Evolutionary conservation across 2,329 filamentous ascomycete species (phyloP).

Genomic region (Fusarium incarnatum): DNA sequence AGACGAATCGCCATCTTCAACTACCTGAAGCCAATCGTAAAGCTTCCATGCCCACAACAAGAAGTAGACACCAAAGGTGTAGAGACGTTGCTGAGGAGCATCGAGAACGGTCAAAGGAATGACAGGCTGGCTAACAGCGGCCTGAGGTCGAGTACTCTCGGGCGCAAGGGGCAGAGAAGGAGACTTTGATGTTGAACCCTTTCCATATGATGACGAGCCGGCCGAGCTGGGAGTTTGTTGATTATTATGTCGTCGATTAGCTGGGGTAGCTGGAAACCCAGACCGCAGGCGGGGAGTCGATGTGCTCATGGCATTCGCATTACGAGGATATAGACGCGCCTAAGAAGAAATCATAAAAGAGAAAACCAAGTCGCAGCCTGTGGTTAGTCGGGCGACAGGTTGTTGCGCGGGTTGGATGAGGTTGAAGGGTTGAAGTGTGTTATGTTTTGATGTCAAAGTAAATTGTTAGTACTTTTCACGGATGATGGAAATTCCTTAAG

Average conservation of each 20-base stretch:
- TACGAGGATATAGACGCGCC: conserved; percentile 51
- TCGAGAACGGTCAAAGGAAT: conserved; percentile 87
- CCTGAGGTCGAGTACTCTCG: conserved; percentile 51
- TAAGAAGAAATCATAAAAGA: conserved; percentile 37
- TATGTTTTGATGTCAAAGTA: conserved; percentile 34
- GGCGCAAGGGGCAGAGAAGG: conserved; percentile 61
- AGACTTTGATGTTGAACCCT: conserved; percentile 48
- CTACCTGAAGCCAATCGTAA: conserved; percentile 84
- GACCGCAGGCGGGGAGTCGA: conserved; percentile 83
- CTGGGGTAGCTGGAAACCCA: conserved; percentile 82
- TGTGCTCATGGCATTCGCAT: conserved; percentile 85
- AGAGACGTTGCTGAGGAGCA: conserved; percentile 90
- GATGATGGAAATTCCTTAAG: conserved; percentile 45
- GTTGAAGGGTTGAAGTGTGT: conserved; percentile 23
- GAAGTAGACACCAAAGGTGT: conserved; percentile 83
- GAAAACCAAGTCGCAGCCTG: conserved; percentile 16
- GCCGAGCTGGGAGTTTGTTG: conserved; percentile 51
- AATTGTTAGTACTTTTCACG: conserved; percentile 41
- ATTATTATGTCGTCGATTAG: conserved; percentile 54
- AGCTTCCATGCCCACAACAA: conserved; percentile 83
- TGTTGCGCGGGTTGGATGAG: conserved; percentile 35
- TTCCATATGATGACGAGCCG: conserved; percentile 48
- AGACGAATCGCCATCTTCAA: conserved; percentile 87
- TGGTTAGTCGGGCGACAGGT: conserved; percentile 13
- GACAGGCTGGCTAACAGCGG: conserved; percentile 65